A percentile compares a stretch with the other conserved stretches of the same genome.
Conservation (phyloP, 2,329 filamentous ascomycete species). For the Stachybotrys echinatus region DNA sequence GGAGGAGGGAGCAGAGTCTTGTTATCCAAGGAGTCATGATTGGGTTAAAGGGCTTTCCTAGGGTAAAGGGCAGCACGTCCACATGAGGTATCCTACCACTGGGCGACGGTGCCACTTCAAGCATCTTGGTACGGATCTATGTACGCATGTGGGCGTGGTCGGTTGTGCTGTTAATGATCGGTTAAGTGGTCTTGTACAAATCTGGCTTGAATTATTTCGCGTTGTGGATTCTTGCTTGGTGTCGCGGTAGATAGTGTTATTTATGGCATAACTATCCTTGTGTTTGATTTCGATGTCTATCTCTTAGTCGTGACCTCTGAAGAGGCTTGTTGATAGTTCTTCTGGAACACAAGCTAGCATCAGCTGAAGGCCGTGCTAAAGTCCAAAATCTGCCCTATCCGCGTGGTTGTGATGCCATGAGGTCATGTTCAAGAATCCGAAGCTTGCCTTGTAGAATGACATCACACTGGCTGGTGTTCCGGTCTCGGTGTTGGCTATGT, state of each 20-base stretch:
- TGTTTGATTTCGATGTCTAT: not conserved
- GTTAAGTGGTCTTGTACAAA: constrained; percentile 9
- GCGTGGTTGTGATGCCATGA: too few relatives aligned
- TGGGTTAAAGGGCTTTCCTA: not conserved
- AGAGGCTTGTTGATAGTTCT: too few relatives aligned
- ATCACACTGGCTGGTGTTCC: too few relatives aligned
- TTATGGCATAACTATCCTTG: not conserved
- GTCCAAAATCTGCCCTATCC: too few relatives aligned
- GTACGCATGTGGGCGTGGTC: not conserved
- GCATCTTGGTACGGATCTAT: not conserved
- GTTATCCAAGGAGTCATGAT: not conserved
- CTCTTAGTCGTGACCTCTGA: too few relatives aligned
- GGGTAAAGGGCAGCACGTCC: not conserved
- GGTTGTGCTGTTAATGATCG: constrained; percentile 6
- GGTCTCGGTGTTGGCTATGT: too few relatives aligned
- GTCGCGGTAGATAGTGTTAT: constrained; percentile 3
- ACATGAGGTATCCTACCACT: not conserved
- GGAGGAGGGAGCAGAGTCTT: too few relatives aligned
- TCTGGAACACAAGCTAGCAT: too few relatives aligned
- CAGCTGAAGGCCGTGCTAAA: too few relatives aligned
- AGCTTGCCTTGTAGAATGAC: too few relatives aligned
- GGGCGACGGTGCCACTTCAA: not conserved
- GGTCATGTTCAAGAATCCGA: too few relatives aligned
- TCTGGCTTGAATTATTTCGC: constrained; percentile 6
- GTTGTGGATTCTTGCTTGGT: constrained; percentile 1